A percentile compares a stretch with the other conserved stretches of the same genome.
Conservation (phyloP, 345 rosid species). For the Melaleuca quinquenervia region DNA sequence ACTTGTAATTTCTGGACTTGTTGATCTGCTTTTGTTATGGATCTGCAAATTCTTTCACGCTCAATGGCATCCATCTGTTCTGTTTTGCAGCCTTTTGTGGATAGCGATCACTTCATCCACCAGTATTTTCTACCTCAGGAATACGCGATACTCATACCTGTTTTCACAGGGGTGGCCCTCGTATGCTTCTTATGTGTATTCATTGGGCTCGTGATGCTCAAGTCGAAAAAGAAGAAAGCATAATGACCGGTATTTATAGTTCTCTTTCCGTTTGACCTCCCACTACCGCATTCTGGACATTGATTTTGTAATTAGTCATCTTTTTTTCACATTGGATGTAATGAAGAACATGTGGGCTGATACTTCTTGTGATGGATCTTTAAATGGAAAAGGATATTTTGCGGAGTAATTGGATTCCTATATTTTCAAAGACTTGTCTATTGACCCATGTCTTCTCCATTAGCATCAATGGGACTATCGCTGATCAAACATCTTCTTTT, state of each 20-base stretch:
- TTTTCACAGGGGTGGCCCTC: conserved; percentile 58
- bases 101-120: conserved; percentile 78
- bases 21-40: not conserved
- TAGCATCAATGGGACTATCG: not conserved
- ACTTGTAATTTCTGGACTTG: not conserved
- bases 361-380: not conserved
- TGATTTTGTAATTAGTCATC: not conserved
- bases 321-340: not conserved
- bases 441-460: not conserved
- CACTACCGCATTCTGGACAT: not conserved
- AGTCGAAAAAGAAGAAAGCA: conserved; percentile 79
- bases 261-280: not conserved
- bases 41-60: not conserved
- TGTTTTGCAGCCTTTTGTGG: conserved; percentile 80
- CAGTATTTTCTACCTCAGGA: conserved; percentile 79
- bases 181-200: conserved; percentile 57
- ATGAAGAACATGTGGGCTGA: not conserved
- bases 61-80: not conserved
- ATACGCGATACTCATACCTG: conserved; percentile 70
- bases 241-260: not conserved
- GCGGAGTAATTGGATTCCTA: not conserved
- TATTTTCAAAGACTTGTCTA: not conserved
- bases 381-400: not conserved
- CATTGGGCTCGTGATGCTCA: conserved; percentile 68
- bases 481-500: not conserved